phyloP scores from a whole-genome alignment of 192 early-diverging fungal species.

The Coemansia sp. region DNA sequence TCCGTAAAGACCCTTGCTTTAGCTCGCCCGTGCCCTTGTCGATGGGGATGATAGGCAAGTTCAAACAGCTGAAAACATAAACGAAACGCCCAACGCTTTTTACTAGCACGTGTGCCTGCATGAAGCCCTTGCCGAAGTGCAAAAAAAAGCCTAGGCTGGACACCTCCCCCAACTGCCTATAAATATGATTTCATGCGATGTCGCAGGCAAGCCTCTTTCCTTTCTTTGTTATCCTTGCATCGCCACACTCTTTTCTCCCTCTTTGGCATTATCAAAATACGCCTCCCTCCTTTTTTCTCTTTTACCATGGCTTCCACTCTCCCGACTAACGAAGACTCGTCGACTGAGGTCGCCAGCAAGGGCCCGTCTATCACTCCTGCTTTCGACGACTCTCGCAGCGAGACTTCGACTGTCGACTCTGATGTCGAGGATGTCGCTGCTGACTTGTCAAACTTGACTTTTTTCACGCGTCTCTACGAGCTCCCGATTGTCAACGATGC shows the following conservation, averaged over 20 bases:
- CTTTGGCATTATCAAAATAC: conserved; percentile 13
- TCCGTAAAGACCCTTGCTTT: conserved; percentile 7
- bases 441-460: conserved; percentile 40
- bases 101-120: conserved; percentile 6
- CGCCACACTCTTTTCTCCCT: conserved; percentile 17
- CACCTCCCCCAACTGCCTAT: neutral
- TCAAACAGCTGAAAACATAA: neutral
- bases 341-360: conserved; percentile 39
- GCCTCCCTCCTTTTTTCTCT: neutral
- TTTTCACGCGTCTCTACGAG: conserved; percentile 60
- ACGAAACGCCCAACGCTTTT: conserved; percentile 5
- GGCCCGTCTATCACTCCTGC: conserved; percentile 28
- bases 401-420: conserved; percentile 60
- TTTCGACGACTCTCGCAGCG: conserved; percentile 59
- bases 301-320: conserved; percentile 23
- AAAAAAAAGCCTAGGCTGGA: neutral
- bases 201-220: neutral
- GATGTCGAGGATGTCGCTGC: conserved; percentile 37
- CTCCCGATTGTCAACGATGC: conserved; percentile 62
- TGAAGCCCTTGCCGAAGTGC: neutral
- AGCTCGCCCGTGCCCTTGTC: conserved; percentile 3
- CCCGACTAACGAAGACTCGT: conserved; percentile 11
- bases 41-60: neutral
- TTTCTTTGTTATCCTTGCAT: conserved; percentile 21
- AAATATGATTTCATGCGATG: neutral